Base-by-base conservation (phyloP, 1,284 basidiomycete species). In the Mycena citricolor region DNA sequence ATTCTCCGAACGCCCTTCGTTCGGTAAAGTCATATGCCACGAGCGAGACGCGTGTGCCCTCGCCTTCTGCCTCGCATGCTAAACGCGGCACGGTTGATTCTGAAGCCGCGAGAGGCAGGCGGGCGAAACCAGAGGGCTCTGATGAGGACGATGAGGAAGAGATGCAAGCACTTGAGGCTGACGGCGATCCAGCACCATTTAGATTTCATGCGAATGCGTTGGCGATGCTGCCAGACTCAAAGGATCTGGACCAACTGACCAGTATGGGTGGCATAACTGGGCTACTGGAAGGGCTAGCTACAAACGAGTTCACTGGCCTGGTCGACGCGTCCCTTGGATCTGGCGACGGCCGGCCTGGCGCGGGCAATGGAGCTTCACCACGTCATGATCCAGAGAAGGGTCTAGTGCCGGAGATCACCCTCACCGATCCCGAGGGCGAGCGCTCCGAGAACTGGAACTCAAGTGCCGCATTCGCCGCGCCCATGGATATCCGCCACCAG, bases 161-260 rank as follows among this genome's bases (percentile, higher is more conserved):
- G n/a, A n/a, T n/a, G n/a, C n/a, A n/a, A n/a, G n/a, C n/a, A n/a
- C 71, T 80, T 54, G 84, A 86, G 54, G 75, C 77, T 30, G 69
- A 70, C n/a, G 71, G 77, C 31, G 79, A 94, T 61, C 80, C 85
- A 0, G 64, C 77, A 0, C 87, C 90, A 0, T 92, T 90, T 61
- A 57, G 60, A 8, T 81, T 86, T 59, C 82, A 78, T 44, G 91
- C 94, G 0, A 81, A 78, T 49, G 71, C 76, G 42, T 81, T 99
- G 5, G 93, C 93, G 16, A 79, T 83, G 50, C 78, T 98, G 36
- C 81, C 98, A 36, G 94, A 98, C 63, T 93, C 94, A 14, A 94
- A 94, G 68, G 81, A 69, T 51, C 57, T 94, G 7, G 75, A 84
- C 2, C 65, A 75, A 25, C 76, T 99, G 14, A 71, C 74, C 28